A percentile compares a stretch with the other conserved stretches of the same genome.
phyloP scores from a whole-genome alignment of 495 filamentous ascomycete genomes.

The Penicillium diatomitis region DNA sequence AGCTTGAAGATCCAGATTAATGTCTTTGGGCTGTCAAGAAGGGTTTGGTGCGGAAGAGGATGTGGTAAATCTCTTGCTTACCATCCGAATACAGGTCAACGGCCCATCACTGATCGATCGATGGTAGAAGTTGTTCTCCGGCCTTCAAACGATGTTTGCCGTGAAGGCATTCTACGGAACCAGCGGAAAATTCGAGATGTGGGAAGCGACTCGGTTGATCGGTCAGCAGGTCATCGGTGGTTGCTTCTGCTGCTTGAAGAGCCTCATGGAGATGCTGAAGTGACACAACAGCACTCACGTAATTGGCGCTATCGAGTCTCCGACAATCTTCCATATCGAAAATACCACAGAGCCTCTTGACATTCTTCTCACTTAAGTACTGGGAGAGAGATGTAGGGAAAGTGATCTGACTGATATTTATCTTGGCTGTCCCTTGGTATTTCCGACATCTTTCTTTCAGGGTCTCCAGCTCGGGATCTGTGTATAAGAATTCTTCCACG shows the following conservation, averaged over 20 bases:
- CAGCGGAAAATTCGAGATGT: constrained; percentile 2
- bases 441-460: constrained; percentile 3
- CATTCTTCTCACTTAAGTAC: constrained; percentile 9
- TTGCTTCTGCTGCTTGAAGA: constrained; percentile 1
- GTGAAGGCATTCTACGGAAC: constrained; percentile 23
- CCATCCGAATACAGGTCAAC: constrained; percentile 32
- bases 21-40: no score
- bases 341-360: constrained; percentile 15
- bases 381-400: constrained; percentile 3
- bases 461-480: constrained; percentile 1
- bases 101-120: constrained; percentile 26
- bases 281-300: constrained; percentile 19
- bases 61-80: no score
- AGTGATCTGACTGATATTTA: constrained; percentile 13
- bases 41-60: no score
- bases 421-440: constrained; percentile 11
- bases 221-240: constrained; percentile 2
- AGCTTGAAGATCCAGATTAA: constrained; percentile 12
- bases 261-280: constrained; percentile 7
- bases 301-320: constrained; percentile 13
- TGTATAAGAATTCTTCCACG: constrained; percentile 4
- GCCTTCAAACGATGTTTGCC: constrained; percentile 26
- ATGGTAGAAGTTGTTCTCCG: constrained; percentile 12
- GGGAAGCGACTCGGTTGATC: constrained; percentile 2
- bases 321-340: constrained; percentile 16